These are phyloP conservation scores for Psilocybe azurescens DNA, from an alignment of 768 basidiomycete species.

Conservation along the genomic window DNA sequence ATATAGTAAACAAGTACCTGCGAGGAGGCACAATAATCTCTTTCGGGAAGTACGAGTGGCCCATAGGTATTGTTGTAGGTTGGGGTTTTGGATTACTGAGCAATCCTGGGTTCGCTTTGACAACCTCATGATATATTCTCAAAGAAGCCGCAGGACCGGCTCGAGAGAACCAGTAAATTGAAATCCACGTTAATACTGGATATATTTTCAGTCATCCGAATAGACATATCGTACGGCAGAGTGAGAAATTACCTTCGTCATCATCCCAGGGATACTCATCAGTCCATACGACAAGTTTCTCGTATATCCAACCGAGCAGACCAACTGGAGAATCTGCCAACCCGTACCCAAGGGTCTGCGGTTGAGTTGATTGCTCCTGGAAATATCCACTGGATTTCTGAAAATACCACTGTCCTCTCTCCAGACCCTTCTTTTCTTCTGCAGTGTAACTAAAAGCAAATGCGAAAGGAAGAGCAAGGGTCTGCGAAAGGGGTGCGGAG, in stretches of 20 bases:
- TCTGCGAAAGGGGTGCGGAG: not conserved
- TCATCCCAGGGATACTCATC: conserved; percentile 63
- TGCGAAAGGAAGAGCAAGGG: conserved; percentile 3
- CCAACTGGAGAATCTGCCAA: conserved; percentile 65
- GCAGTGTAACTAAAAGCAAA: conserved; percentile 27
- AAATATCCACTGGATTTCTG: conserved; percentile 42
- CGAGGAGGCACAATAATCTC: conserved; percentile 42
- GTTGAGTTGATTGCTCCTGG: conserved; percentile 46
- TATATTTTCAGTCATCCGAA: not conserved
- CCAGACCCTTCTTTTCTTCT: conserved; percentile 38
- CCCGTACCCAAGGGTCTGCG: conserved; percentile 58
- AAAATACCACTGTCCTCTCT: conserved; percentile 33
- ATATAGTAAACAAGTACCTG: conserved; percentile 14
- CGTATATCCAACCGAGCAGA: conserved; percentile 60
- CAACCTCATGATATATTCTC: conserved; percentile 62
- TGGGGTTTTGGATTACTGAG: conserved; percentile 4
- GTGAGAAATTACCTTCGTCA: conserved; percentile 48
- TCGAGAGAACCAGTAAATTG: conserved; percentile 62
- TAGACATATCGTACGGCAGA: not conserved
- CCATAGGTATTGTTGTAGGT: conserved; percentile 44
- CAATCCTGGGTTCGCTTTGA: conserved; percentile 19
- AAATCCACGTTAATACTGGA: conserved; percentile 60
- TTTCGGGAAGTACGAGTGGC: conserved; percentile 57
- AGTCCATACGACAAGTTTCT: conserved; percentile 52
- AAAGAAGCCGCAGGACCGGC: conserved; percentile 62